Evolutionary conservation across 768 basidiomycete species (phyloP), one percentile per base, ranked within the genome.

Genomic region (Mycena haematopus): DNA sequence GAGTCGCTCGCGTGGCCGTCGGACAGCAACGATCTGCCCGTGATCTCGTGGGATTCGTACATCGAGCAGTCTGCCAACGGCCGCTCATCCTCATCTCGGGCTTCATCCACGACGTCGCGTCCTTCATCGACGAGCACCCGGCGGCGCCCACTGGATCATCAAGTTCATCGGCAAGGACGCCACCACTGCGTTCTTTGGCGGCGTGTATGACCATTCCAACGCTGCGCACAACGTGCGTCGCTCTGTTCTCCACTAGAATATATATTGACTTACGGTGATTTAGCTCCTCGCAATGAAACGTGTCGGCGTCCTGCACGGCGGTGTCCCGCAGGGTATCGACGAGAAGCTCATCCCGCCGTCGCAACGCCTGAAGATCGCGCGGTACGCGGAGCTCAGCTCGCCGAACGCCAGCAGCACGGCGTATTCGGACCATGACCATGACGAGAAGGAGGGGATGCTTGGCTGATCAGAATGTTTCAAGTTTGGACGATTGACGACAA

Each of bases 171-270:
- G 95, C 62, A 92, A 87, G 74, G 95, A 97, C 70, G 95, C 92
- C 5, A 94, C 94, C 3, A 93, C 94, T 0, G 93, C 94, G 7
- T 98, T 98, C 83, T 96, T 96, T 70, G 95, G 95, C 66, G 92
- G 92, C 64, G 89, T 95, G 1, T 93, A 93, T 71, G 92, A 93
- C 68, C 93, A 94, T 71, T 92, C 90, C 31, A 95, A 94, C 72
- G 91, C 92, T 49, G 91, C 93, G 10, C 91, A 95, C 74, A 94
- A 94, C 69, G 88, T 89, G 70, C 38, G 87, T 76, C 31, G 13
- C 50, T 15, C n/a, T 29, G n/a, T 3, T 17, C 33, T 33, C 42
- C 14, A 9, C 5, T 56, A 46, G 27, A 22, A 44, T 9, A 25
- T 10, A 17, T 51, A 17, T 2, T 44, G 7, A 35, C 21, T 31